A percentile compares a stretch with the other conserved stretches of the same genome.
These are phyloP conservation scores for Chrysophaeum taylorii DNA, from an alignment of 352 stramenopile species.

Conservation along the genomic window DNA sequence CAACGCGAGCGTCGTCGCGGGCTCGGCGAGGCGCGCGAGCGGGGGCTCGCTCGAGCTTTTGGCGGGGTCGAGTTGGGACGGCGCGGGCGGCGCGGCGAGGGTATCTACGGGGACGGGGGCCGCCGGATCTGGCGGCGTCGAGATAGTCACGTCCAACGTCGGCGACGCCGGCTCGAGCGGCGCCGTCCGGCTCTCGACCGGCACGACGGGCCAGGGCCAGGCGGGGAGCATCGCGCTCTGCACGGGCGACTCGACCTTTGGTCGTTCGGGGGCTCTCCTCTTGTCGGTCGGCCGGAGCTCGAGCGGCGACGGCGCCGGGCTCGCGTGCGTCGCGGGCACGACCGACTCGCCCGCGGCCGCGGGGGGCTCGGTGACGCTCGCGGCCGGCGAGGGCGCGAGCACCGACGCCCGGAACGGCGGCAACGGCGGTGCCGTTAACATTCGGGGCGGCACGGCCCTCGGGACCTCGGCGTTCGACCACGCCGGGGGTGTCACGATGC, in stretches of 20 bases:
- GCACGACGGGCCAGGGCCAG: slow-evolving; percentile 33
- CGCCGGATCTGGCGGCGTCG: slow-evolving; percentile 26
- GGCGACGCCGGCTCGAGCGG: slow-evolving; percentile 24
- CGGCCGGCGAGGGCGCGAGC: slow-evolving; percentile 31
- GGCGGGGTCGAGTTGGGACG: background rate
- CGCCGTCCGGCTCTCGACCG: slow-evolving; percentile 30
- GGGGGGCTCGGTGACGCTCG: slow-evolving; percentile 32
- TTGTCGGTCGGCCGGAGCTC: slow-evolving; percentile 36
- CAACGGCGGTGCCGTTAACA: slow-evolving; percentile 36
- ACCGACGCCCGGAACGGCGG: slow-evolving; percentile 40
- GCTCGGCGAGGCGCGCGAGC: too few species aligned
- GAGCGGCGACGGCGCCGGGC: slow-evolving; percentile 29
- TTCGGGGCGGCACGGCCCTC: slow-evolving; percentile 37
- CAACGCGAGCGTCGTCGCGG: slow-evolving; percentile 27
- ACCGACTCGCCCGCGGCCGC: slow-evolving; percentile 27
- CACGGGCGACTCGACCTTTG: slow-evolving; percentile 37
- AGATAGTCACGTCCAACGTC: slow-evolving; percentile 27
- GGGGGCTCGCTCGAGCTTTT: slow-evolving; percentile 20
- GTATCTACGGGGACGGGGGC: slow-evolving; percentile 19
- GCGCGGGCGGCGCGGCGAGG: slow-evolving; percentile 7
- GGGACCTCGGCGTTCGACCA: slow-evolving; percentile 33
- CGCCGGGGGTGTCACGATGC: slow-evolving; percentile 35
- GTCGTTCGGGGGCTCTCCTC: slow-evolving; percentile 39
- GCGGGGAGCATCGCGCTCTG: slow-evolving; percentile 40
- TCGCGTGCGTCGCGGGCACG: slow-evolving; percentile 35